Evolutionary conservation across 2,329 filamentous ascomycete genomes (phyloP).

Genomic region (Ophiostoma quercus): DNA sequence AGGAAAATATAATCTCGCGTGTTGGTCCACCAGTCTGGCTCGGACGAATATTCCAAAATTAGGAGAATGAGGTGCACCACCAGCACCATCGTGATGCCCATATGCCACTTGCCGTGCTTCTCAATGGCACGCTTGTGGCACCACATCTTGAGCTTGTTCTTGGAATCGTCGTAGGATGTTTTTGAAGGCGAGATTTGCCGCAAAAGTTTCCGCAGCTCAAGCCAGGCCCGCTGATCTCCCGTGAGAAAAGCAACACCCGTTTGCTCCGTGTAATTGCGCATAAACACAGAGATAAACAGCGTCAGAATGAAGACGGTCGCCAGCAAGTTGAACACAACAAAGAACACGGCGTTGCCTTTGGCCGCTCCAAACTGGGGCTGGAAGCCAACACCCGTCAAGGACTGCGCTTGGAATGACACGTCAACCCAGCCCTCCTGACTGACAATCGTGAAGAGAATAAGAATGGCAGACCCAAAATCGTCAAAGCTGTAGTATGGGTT

Average conservation of each 20-base stretch:
- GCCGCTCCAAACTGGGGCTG: constrained; percentile 67
- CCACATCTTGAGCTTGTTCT: constrained; percentile 79
- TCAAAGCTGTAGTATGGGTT: constrained; percentile 92
- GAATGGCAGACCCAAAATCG: constrained; percentile 86
- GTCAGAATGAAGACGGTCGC: constrained; percentile 95
- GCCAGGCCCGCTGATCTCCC: constrained; percentile 92
- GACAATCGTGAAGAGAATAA: constrained; percentile 97
- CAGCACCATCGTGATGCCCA: constrained; percentile 70
- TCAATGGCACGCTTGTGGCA: constrained; percentile 91
- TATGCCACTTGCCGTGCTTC: constrained; percentile 90
- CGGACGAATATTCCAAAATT: constrained; percentile 77
- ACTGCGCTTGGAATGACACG: constrained; percentile 79
- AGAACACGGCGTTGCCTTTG: constrained; percentile 87
- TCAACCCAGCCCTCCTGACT: constrained; percentile 98
- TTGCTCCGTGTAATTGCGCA: constrained; percentile 99
- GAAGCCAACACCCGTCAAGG: constrained; percentile 67
- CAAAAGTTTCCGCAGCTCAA: constrained; percentile 86
- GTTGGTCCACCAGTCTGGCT: constrained; percentile 64
- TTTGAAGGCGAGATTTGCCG: constrained; percentile 93
- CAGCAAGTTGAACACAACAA: constrained; percentile 92
- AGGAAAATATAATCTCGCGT: constrained; percentile 74
- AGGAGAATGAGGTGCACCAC: constrained; percentile 78
- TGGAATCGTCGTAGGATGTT: constrained; percentile 72
- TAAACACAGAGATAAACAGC: constrained; percentile 97
- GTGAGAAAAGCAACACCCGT: constrained; percentile 95